These are phyloP conservation scores for Penicillium verrucosum DNA, from an alignment of 2,329 filamentous ascomycete species.

Conservation along the genomic window DNA sequence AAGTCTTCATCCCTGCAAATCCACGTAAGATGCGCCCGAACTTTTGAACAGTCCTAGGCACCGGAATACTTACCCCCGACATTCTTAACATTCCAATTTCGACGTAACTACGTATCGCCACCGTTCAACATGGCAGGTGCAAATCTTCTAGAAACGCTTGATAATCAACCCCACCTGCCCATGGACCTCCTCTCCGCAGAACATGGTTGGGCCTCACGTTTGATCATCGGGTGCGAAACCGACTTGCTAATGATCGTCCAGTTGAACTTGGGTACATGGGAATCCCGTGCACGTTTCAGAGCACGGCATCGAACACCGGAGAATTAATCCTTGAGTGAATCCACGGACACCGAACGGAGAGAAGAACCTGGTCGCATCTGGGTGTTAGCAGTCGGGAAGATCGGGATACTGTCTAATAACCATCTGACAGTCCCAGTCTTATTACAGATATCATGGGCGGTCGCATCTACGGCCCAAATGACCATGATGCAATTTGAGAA, in stretches of 20 bases:
- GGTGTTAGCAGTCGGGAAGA: not conserved
- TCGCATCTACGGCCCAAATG: not conserved
- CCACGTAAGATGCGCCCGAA: not conserved
- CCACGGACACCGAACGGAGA: not conserved
- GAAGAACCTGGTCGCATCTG: not conserved
- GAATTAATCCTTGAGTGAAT: not conserved
- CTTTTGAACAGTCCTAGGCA: not conserved
- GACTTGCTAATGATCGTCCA: not conserved
- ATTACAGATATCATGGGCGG: not conserved
- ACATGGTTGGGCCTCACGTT: not conserved
- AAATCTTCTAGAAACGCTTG: constrained; percentile 5
- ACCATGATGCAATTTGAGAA: not conserved
- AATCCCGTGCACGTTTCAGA: not conserved
- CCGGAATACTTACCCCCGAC: not conserved
- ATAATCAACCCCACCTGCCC: not conserved
- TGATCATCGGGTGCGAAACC: not conserved
- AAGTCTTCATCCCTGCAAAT: not conserved
- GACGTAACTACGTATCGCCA: not conserved
- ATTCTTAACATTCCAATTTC: not conserved
- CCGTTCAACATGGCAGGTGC: not conserved
- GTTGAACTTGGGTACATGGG: not conserved
- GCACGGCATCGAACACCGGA: not conserved
- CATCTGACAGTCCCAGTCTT: not conserved
- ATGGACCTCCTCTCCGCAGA: not conserved
- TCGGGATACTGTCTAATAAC: not conserved